Base-by-base conservation (phyloP, 306 rosid genomes). In the Carpinus viminea region DNA sequence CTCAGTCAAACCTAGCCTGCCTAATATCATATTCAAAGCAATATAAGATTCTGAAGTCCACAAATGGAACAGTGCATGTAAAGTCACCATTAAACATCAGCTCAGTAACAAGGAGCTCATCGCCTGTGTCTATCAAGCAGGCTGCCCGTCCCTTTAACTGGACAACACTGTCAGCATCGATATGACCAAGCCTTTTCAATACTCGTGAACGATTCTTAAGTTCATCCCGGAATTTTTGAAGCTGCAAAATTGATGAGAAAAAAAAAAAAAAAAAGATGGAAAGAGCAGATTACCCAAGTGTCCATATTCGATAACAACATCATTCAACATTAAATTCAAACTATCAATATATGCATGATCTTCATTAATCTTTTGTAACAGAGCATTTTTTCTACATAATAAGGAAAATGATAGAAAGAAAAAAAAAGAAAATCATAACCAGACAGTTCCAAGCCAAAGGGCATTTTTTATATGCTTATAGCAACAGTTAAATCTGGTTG, bases 61-160 rank as follows among this genome's bases (percentile, higher is more conserved):
- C n/a, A 78, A 18, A 62, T 57, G 31, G 70, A 74, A 68, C 45
- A 77, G 57, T 61, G 59, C 59, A 28, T n/a, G 78, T 47, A 13
- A 61, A 70, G 68, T 83, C 81, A 94, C 99, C 99, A 87, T 95
- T 95, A 82, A 95, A 95, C 99, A 95, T 95, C 81, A 93, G 86
- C 79, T 95, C 99, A 8, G 99, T 93, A 43, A 93, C 99, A 75
- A 95, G 97, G 78, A 95, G 99, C 82, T 95, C 98, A 66, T 93
- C 99, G 59, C 99, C 98, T 1, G 99, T 95, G 86, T 95, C 99
- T 78, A 95, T 90, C 97, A 95, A 86, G 89, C 99, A 95, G 76
- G 99, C 99, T 48, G 98, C 97, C 73, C 98, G 88, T 73, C 99
- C 99, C 88, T 95, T 95, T 86, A 95, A 86, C 88, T 92, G 98